Percentiles rank a stretch among this genome's conserved stretches.
Evolutionary conservation across 306 rosid species (phyloP).

Genomic region (Carpinus fangiana): DNA sequence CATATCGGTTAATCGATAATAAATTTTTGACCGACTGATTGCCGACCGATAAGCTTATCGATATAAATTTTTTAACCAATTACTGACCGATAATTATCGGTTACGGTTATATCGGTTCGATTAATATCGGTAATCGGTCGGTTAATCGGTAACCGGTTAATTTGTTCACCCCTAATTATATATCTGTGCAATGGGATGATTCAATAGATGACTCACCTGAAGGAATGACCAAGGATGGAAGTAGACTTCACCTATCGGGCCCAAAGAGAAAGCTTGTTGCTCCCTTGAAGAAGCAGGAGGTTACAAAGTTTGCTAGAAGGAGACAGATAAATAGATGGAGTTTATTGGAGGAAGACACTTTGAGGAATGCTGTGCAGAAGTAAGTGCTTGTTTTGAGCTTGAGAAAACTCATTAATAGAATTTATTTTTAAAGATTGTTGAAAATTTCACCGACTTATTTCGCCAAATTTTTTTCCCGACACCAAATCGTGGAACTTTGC

Average conservation of each 20-base stretch:
- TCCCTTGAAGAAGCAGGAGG: conserved; percentile 46
- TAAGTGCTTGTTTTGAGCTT: conserved; percentile 38
- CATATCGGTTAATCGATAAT: too few relatives aligned
- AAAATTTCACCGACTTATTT: too few relatives aligned
- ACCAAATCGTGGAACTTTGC: too few relatives aligned
- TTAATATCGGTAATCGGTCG: too few relatives aligned
- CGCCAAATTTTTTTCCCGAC: too few relatives aligned
- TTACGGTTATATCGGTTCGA: too few relatives aligned
- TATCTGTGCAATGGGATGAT: conserved; percentile 68
- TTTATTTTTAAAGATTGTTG: not conserved
- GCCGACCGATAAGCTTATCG: too few relatives aligned
- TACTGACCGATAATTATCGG: too few relatives aligned
- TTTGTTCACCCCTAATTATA: too few relatives aligned
- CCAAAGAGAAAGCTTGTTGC: conserved; percentile 42
- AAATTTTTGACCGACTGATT: too few relatives aligned
- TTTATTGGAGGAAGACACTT: conserved; percentile 67
- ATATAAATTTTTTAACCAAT: too few relatives aligned
- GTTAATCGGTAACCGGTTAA: too few relatives aligned
- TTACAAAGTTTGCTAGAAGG: conserved; percentile 31
- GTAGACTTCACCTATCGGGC: conserved; percentile 40
- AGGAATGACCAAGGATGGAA: not conserved
- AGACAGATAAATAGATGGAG: conserved; percentile 62
- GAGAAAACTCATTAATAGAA: conserved; percentile 1
- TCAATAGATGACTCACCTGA: conserved; percentile 48
- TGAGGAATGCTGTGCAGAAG: conserved; percentile 63